phyloP scores from a whole-genome alignment of 2,329 filamentous ascomycete species.

The Talaromyces funiculosus region DNA sequence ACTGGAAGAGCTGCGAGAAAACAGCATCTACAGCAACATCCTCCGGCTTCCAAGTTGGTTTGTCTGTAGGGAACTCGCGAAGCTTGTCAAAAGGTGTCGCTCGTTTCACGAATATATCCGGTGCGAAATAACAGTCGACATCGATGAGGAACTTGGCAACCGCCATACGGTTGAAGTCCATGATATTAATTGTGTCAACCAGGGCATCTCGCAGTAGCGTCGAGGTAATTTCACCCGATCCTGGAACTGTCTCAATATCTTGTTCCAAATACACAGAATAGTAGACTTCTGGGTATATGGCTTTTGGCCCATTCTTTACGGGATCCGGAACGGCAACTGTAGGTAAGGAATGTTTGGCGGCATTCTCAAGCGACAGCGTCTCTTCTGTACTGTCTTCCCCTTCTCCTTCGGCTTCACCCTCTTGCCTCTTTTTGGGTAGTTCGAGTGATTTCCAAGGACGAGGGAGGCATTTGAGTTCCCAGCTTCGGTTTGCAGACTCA shows the following conservation, averaged over 20 bases:
- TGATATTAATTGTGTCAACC: conserved; percentile 85
- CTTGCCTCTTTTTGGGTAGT: conserved; percentile 18
- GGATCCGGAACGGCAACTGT: conserved; percentile 67
- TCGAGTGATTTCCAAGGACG: conserved; percentile 45
- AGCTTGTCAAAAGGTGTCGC: conserved; percentile 90
- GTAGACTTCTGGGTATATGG: conserved; percentile 87
- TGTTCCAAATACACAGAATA: conserved; percentile 87
- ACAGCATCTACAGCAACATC: conserved; percentile 96
- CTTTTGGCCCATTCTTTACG: conserved; percentile 65
- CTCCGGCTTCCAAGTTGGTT: conserved; percentile 91
- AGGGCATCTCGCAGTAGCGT: conserved; percentile 80
- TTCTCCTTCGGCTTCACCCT: conserved; percentile 16
- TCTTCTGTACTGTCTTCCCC: conserved; percentile 26
- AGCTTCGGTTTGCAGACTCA: conserved; percentile 63
- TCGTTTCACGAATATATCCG: conserved; percentile 85
- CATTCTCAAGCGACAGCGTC: conserved; percentile 54
- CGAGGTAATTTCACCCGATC: conserved; percentile 67
- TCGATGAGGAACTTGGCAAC: conserved; percentile 88
- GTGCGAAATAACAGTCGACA: conserved; percentile 87
- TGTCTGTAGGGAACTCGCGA: conserved; percentile 56
- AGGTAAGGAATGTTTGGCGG: conserved; percentile 71
- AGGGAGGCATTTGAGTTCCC: conserved; percentile 64
- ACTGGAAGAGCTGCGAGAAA: conserved; percentile 87
- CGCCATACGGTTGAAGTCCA: conserved; percentile 86
- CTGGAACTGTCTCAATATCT: conserved; percentile 82